Base-by-base conservation (phyloP, 352 stramenopile species). In the Globisporangium sylvaticum region DNA sequence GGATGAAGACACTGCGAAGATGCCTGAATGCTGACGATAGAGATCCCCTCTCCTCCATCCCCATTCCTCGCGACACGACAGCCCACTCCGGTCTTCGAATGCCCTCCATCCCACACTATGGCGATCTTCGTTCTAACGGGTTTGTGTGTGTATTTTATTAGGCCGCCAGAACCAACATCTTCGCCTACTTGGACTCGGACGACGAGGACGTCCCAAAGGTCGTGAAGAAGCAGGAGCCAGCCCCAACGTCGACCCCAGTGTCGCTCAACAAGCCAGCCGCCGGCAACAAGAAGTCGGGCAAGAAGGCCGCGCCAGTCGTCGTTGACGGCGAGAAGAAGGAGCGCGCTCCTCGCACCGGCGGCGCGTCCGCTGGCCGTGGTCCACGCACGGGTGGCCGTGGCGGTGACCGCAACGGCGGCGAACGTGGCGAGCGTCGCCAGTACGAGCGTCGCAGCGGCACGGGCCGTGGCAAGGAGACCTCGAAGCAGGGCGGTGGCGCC, bases 381-480 rank as follows among this genome's bases (percentile, higher is more conserved):
- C 64, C 68, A n/a, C 74, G 68, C 72, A 75, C 78, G 44, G 73
- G 78, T 71, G 76, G 79, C 54, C 75, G 78, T 76, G 75, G 72
- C 52, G 77, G 71, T 70, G 74, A 73, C n/a, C 80, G 78, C 74
- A 72, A 68, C 75, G 74, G 75, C 56, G 80, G 80, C 60, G 75
- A 70, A 65, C 82, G 81, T 78, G 80, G 79, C 15, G 79, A 78
- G 71, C 84, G 84, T 73, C 94, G 96, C 48, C 81, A 95, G 59
- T 98, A 93, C 64, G 96, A 98, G 74, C 94, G 96, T 68, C 89
- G 92, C 79, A 98, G 89, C 67, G 96, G 96, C 75, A 99, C 95
- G 52, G 96, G 96, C 69, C 94, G 96, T 78, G 96, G 96, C 75
- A 96, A 95, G 72, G 96, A 99, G 80, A 94, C 92, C 70, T 98